Evolutionary conservation across 306 rosid species (phyloP).

Genomic region (Coriaria nepalensis): DNA sequence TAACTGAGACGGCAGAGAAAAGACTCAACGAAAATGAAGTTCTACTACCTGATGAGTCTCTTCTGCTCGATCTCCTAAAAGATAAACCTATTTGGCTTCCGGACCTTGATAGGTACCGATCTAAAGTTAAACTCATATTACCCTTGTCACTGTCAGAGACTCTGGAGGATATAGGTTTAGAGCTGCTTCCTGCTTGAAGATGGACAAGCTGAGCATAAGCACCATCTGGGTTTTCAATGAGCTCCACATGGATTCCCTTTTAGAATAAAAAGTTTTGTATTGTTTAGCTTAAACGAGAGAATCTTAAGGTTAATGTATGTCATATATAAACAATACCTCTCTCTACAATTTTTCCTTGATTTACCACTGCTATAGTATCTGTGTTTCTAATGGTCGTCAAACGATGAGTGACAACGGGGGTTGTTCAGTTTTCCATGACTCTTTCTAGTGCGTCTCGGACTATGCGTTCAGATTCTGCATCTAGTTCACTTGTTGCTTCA

Average conservation of each 20-base stretch:
- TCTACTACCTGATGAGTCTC: slow-evolving; percentile 26
- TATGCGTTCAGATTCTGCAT: slow-evolving; percentile 79
- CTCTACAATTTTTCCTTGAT: slow-evolving; percentile 71
- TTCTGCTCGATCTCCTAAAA: slow-evolving; percentile 28
- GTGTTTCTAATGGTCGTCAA: slow-evolving; percentile 77
- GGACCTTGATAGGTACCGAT: slow-evolving; percentile 13
- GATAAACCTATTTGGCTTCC: slow-evolving; percentile 18
- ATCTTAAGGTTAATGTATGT: too few relatives aligned
- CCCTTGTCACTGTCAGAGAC: slow-evolving; percentile 16
- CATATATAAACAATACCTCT: slow-evolving; percentile 23
- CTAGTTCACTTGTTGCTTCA: slow-evolving; percentile 90
- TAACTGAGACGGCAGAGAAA: slow-evolving; percentile 20
- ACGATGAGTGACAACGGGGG: slow-evolving; percentile 86
- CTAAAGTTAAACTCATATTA: slow-evolving; percentile 12
- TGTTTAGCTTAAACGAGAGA: too few relatives aligned
- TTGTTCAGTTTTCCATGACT: slow-evolving; percentile 58
- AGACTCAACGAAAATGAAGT: slow-evolving; percentile 21
- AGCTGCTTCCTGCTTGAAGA: slow-evolving; percentile 43
- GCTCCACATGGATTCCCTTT: slow-evolving; percentile 57
- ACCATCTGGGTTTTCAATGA: slow-evolving; percentile 44
- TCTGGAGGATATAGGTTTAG: slow-evolving; percentile 11
- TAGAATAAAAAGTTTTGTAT: too few relatives aligned
- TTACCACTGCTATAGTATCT: slow-evolving; percentile 70
- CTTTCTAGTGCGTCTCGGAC: slow-evolving; percentile 74
- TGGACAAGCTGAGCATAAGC: slow-evolving; percentile 74